These are phyloP conservation scores for Yamadazyma nakazawae DNA, from an alignment of 805 yeast genomes.

Conservation along the genomic window DNA sequence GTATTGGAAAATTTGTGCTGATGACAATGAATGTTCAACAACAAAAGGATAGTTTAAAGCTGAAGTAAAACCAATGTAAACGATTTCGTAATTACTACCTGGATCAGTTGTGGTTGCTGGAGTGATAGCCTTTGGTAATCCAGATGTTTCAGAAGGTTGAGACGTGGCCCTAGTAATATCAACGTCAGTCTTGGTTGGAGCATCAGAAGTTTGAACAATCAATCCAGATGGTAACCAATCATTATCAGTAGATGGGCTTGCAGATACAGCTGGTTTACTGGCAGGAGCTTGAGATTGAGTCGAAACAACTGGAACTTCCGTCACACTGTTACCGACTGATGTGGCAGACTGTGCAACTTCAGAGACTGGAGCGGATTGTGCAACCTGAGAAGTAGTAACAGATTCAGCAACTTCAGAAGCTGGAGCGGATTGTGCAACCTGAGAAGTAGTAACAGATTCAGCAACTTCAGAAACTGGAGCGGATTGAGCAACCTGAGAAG, in stretches of 20 bases:
- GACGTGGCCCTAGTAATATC: constrained; percentile 31
- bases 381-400: neutral
- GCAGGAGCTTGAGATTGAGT: constrained; percentile 1
- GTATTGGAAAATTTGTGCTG: constrained; percentile 82
- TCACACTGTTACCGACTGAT: neutral
- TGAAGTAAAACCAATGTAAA: constrained; percentile 75
- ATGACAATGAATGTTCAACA: constrained; percentile 65
- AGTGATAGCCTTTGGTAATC: constrained; percentile 74
- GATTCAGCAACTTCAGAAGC: constrained; percentile 6
- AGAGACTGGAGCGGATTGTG: neutral
- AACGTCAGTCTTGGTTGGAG: constrained; percentile 22
- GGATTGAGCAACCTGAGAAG: neutral
- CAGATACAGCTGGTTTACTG: constrained; percentile 2
- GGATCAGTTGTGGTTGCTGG: constrained; percentile 55
- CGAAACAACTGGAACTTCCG: neutral
- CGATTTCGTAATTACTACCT: constrained; percentile 46
- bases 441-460: neutral
- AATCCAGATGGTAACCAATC: constrained; percentile 38
- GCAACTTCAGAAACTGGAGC: constrained; percentile 2
- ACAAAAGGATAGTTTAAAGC: constrained; percentile 83
- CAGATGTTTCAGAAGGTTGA: constrained; percentile 34
- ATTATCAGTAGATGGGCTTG: constrained; percentile 13
- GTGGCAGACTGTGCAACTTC: neutral
- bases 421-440: neutral
- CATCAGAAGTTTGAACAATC: constrained; percentile 22